These are phyloP conservation scores for Acacia melanoxylon DNA, from an alignment of 306 rosid genomes.

Conservation along the genomic window DNA sequence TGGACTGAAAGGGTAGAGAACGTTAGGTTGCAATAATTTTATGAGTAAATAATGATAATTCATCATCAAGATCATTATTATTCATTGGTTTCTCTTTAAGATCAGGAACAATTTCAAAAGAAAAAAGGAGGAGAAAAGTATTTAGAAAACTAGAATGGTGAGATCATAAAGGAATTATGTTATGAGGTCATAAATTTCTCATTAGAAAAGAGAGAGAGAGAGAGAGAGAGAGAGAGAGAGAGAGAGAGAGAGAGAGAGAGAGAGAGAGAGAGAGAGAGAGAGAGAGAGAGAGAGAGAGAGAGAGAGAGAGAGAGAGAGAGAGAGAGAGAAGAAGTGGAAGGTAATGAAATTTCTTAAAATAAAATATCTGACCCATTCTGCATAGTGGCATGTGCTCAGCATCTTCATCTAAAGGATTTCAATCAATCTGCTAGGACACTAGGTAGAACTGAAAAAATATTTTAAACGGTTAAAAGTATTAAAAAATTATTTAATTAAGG, in stretches of 20 bases:
- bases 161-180: background rate
- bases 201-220: too few species aligned
- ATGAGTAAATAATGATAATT: background rate
- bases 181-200: background rate
- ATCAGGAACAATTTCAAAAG: background rate
- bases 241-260: background rate
- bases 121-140: background rate
- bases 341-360: background rate
- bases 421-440: too few species aligned
- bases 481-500: too few species aligned
- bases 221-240: background rate
- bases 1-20: background rate
- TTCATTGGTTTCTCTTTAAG: background rate
- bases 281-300: background rate
- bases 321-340: background rate
- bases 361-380: background rate
- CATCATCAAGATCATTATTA: background rate
- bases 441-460: too few species aligned
- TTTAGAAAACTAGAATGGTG: background rate
- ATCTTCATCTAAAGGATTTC: background rate
- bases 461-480: too few species aligned
- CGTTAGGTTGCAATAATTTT: background rate
- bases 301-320: background rate
- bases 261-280: background rate
- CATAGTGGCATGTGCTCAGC: background rate